Evolutionary conservation across 2,329 filamentous ascomycete species (phyloP).

Genomic region (Xylaria hypoxylon): DNA sequence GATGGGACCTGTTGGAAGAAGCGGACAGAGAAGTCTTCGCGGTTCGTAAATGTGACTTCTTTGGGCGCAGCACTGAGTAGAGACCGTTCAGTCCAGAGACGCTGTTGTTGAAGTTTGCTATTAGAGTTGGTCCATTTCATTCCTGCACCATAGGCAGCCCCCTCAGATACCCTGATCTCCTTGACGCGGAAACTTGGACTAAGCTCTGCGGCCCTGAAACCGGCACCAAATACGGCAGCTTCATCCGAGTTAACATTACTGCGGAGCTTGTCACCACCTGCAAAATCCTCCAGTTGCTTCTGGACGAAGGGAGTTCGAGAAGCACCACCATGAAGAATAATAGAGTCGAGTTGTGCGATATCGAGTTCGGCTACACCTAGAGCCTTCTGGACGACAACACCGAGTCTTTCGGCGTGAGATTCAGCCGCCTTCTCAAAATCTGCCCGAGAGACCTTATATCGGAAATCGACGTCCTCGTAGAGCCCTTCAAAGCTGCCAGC

Average conservation of each 20-base stretch:
- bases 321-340: conserved; percentile 93
- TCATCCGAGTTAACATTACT: conserved; percentile 98
- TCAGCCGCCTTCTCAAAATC: conserved; percentile 85
- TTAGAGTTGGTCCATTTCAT: conserved; percentile 79
- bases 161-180: conserved; percentile 89
- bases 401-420: conserved; percentile 75
- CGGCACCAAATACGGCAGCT: conserved; percentile 93
- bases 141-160: conserved; percentile 76
- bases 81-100: conserved; percentile 83
- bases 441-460: conserved; percentile 83
- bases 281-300: conserved; percentile 81
- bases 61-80: conserved; percentile 80
- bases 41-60: conserved; percentile 84
- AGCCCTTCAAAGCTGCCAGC: conserved; percentile 85
- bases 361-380: conserved; percentile 78
- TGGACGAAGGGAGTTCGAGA: conserved; percentile 95
- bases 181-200: conserved; percentile 98
- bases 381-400: conserved; percentile 76
- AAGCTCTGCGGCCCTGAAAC: conserved; percentile 90
- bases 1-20: conserved; percentile 79
- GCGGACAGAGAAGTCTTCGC: conserved; percentile 81
- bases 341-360: conserved; percentile 81
- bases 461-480: conserved; percentile 92
- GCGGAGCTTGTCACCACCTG: conserved; percentile 82
- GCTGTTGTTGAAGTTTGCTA: conserved; percentile 79